Base-by-base conservation (phyloP, 352 stramenopile species). In the Globisporangium canariense region DNA sequence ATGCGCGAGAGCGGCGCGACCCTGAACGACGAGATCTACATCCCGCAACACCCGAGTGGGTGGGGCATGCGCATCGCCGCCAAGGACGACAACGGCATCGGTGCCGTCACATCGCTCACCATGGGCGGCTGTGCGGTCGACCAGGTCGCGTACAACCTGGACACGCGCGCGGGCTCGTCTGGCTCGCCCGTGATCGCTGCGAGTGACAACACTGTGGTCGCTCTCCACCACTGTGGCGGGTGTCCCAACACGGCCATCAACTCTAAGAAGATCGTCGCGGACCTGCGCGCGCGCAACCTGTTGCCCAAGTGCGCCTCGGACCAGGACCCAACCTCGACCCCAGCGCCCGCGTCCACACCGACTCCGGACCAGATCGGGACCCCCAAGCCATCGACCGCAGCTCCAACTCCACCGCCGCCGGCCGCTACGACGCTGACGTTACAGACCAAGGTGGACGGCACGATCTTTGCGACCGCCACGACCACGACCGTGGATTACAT, bases 201-300 rank as follows among this genome's bases (percentile, higher is more conserved):
- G 64, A 62, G 25, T 0, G 85, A 94, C 57, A 90, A 94, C 45
- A 43, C 62, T 2, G 85, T 94, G 3, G 66, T 91, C 25, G 85
- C 68, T 5, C 68, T 94, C 4, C 85, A 92, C 60, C 84, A 92
- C 63, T 94, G 85, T 53, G 85, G 85, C 1, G 83, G 83, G 1
- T 94, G 85, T 32, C 80, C 78, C 4, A 94, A 94, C 58, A 88
- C 79, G 2, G 82, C 79, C 10, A 83, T 93, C 58, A 90, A 90
- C 65, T 80, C 66, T 47, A 67, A 89, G 58, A 81, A 82, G 50
- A 78, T 94, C 55, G 54, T 90, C 10, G 67, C 67, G 13, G 70
- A 91, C 43, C 67, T 94, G 64, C 79, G 62, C 13, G 25, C 58
- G 2, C 63, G 64, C 14, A 75, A 77, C 49, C 60, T 89, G 16